phyloP scores from a whole-genome alignment of 148 eudicot species.

The Rhododendron kiyosumense region DNA sequence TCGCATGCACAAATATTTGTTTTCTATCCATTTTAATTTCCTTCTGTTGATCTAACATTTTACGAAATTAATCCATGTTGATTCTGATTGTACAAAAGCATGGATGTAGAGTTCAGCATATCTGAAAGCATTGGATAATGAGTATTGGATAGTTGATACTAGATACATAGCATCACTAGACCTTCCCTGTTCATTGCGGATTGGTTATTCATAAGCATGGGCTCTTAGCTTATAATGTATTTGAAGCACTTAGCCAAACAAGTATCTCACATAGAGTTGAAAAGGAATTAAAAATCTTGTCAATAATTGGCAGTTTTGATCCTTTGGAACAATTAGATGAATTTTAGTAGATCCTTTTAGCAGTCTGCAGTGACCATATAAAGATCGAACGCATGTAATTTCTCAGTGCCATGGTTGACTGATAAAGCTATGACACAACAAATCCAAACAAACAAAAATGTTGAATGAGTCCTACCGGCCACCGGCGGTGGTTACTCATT shows the following conservation, averaged over 20 bases:
- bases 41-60: background rate
- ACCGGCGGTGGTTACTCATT: background rate
- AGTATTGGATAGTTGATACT: too few species aligned
- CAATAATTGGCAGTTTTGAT: background rate
- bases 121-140: background rate
- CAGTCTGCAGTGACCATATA: background rate
- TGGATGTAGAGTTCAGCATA: background rate
- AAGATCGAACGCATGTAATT: background rate
- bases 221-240: background rate
- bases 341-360: background rate
- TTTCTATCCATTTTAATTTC: background rate
- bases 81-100: background rate
- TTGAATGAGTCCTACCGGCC: background rate
- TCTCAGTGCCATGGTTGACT: background rate
- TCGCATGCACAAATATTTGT: background rate
- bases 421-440: background rate
- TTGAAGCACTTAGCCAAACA: background rate
- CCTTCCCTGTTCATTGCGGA: background rate
- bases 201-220: background rate
- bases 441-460: background rate
- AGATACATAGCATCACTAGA: background rate
- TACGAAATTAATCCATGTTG: background rate
- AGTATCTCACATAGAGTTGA: background rate
- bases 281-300: background rate
- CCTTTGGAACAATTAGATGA: background rate